Base-by-base conservation (phyloP, 306 rosid species). In the Ceratonia siliqua region DNA sequence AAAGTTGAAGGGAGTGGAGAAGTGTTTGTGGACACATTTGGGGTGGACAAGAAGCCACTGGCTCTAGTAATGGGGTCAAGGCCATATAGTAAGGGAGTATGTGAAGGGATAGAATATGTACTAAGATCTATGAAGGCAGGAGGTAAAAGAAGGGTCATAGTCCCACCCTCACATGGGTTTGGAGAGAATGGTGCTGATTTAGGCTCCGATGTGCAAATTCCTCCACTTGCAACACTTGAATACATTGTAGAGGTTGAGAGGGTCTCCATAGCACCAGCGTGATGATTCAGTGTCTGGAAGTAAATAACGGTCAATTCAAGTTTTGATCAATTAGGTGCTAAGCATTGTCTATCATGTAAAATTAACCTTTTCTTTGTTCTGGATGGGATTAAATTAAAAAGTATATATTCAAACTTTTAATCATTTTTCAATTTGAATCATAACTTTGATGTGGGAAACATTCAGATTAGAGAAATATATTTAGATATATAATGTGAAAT, bases 241-340 rank as follows among this genome's bases (percentile, higher is more conserved):
- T 94, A 90, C 52, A 35, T 83, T 67, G 85, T 94, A 45, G 89
- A 92, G 87, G 81, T 94, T 83, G 99, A 88, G 6, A 88, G 82
- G 82, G 99, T 92, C 36, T 92, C 99, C 73, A 92, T 92, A 78
- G 99, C 99, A 45, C 96, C 99, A 0, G 91, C 93, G 70, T 94
- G 71, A 86, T 65, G 36, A 35, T 30, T 69, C 7, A 76, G 38
- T 67, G 36, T 35, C 38, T 15, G 55, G 32, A 38, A 30, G 38
- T 41, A 33, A 45, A 42, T 63, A 21, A 33, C 50, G 43, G 17
- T 55, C 43, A 25, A 17, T 36, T 21, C 49, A 63, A 68, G n/a
- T 77, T 68, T 68, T 52, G 32, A 54, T 49, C 50, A 53, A 35
- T n/a, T n/a, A n/a, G n/a, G 11, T 46, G 32, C 54, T 27, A 5